Evolutionary conservation across 2,329 filamentous ascomycete genomes (phyloP).

Genomic region (Botrytis aclada): DNA sequence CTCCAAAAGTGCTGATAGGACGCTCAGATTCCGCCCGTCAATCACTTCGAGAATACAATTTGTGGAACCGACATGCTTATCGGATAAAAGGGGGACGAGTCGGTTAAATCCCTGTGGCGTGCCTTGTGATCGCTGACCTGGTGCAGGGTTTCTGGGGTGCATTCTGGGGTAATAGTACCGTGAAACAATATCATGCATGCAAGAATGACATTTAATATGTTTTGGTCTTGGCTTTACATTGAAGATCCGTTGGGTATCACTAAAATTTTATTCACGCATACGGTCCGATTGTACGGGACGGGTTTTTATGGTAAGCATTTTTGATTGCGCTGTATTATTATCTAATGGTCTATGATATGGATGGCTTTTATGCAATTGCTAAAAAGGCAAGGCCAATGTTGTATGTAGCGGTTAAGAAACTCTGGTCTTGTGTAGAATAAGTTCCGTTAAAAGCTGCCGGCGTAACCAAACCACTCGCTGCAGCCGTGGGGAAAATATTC

Average conservation of each 20-base stretch:
- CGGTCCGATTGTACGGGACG: not conserved
- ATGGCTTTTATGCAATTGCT: not conserved
- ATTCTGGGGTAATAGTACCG: constrained; percentile 1
- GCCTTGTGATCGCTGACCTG: not conserved
- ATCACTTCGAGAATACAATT: not conserved
- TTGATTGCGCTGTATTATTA: not conserved
- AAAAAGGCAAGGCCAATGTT: not conserved
- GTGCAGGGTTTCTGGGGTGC: not conserved
- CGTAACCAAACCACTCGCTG: not conserved
- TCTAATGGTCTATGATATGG: not conserved
- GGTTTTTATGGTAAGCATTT: not conserved
- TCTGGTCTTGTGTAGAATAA: not conserved
- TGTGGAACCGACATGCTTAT: not conserved
- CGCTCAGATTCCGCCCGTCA: not conserved
- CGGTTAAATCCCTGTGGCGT: constrained; percentile 2
- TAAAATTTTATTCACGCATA: not conserved
- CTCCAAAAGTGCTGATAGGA: not conserved
- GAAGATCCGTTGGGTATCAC: not conserved
- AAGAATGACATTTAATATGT: not conserved
- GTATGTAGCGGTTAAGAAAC: not conserved
- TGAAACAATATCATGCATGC: not conserved
- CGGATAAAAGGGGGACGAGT: constrained; percentile 11
- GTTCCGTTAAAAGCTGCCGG: constrained; percentile 1
- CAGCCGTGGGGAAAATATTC: not conserved
- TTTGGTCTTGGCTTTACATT: not conserved